A percentile compares a stretch with the other conserved stretches of the same genome.
Evolutionary conservation across 176 grass and related monocot species (phyloP).

Genomic region (Triticum aestivum): IWGSC_CS_RefSeq_v2.1 NC_057806.1:569866257-569866756

Average conservation of each 20-base stretch:
- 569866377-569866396: not conserved
- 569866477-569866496: not conserved
- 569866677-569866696: not conserved
- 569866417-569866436: not conserved
- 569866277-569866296: not conserved
- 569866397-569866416: not conserved
- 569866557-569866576: not conserved
- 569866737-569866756: not conserved
- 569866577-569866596: not conserved
- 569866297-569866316: not conserved
- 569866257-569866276: not conserved
- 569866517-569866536: not conserved
- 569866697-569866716: not conserved
- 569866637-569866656: not conserved
- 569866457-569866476: not conserved
- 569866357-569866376: not conserved
- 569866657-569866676: not conserved
- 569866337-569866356: not conserved
- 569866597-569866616: not conserved
- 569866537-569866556: not conserved
- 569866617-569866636: not conserved
- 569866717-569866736: not conserved
- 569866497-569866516: not conserved
- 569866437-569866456: not conserved
- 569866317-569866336: not conserved